Conservation (phyloP, 192 early-diverging fungal species). For the Martensiomyces pterosporus region DNA sequence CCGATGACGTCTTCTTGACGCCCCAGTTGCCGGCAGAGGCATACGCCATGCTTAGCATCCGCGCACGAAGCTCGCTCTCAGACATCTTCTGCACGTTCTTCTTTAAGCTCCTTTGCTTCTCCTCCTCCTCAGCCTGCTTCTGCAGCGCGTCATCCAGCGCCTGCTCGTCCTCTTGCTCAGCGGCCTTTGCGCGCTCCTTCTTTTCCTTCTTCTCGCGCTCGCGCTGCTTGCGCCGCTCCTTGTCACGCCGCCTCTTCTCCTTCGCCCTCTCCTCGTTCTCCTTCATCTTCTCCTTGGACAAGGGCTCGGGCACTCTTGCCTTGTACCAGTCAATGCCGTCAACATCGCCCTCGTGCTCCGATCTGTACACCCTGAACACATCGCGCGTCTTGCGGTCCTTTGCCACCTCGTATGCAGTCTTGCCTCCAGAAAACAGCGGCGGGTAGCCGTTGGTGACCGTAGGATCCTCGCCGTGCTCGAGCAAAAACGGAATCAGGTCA, state of each 20-base stretch:
- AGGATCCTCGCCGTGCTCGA: constrained; percentile 76
- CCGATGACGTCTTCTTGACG: too few species aligned
- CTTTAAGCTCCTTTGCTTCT: not conserved
- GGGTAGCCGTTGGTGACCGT: constrained; percentile 44
- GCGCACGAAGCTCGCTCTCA: constrained; percentile 9
- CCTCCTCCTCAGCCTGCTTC: not conserved
- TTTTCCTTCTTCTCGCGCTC: constrained; percentile 9
- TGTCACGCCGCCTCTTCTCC: constrained; percentile 16
- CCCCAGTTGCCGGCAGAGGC: constrained; percentile 9
- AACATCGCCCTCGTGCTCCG: constrained; percentile 23
- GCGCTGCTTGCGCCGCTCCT: constrained; percentile 5
- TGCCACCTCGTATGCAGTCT: constrained; percentile 31
- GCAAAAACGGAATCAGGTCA: constrained; percentile 61
- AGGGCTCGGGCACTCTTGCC: constrained; percentile 23
- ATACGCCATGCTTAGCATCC: constrained; percentile 24
- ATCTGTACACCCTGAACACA: constrained; percentile 22
- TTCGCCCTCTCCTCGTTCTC: constrained; percentile 15
- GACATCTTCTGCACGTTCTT: constrained; percentile 7
- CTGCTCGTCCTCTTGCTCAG: not conserved
- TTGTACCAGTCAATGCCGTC: constrained; percentile 40
- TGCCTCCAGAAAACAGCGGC: constrained; percentile 22
- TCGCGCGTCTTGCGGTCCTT: constrained; percentile 25
- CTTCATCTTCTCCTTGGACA: constrained; percentile 13
- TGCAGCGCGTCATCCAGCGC: constrained; percentile 11
- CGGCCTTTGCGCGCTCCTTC: constrained; percentile 1